Evolutionary conservation across 768 basidiomycete genomes (phyloP).

Genomic region (Lactarius tabidus): DNA sequence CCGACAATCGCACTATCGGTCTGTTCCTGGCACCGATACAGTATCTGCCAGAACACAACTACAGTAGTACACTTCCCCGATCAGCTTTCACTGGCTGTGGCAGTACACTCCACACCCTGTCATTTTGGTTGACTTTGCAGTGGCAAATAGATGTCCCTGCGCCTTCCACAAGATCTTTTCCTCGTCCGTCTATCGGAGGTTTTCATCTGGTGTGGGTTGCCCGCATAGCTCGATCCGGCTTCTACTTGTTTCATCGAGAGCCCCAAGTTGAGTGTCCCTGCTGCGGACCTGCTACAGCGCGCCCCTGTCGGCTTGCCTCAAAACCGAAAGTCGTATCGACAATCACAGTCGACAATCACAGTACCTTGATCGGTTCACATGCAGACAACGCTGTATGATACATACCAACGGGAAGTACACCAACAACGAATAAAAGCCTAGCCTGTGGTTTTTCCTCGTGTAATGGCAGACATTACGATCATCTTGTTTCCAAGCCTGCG

Average conservation of each 20-base stretch:
- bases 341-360: too few relatives aligned
- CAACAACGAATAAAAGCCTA: too few relatives aligned
- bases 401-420: background rate
- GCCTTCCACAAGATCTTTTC: background rate
- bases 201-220: background rate
- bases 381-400: background rate
- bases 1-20: constrained; percentile 2
- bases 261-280: background rate
- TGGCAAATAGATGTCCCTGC: background rate
- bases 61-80: background rate
- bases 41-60: background rate
- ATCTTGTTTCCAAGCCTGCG: background rate
- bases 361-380: background rate
- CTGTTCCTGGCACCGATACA: constrained; percentile 2
- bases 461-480: background rate
- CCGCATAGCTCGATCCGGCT: background rate
- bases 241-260: background rate
- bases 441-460: background rate
- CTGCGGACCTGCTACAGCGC: background rate
- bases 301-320: background rate
- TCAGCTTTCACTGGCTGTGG: background rate
- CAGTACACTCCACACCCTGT: background rate
- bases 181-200: background rate
- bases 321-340: background rate
- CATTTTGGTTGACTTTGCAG: background rate